These are phyloP conservation scores for Setaria italica DNA, from an alignment of 202 grass and related monocot species.

Conservation along the genomic window DNA sequence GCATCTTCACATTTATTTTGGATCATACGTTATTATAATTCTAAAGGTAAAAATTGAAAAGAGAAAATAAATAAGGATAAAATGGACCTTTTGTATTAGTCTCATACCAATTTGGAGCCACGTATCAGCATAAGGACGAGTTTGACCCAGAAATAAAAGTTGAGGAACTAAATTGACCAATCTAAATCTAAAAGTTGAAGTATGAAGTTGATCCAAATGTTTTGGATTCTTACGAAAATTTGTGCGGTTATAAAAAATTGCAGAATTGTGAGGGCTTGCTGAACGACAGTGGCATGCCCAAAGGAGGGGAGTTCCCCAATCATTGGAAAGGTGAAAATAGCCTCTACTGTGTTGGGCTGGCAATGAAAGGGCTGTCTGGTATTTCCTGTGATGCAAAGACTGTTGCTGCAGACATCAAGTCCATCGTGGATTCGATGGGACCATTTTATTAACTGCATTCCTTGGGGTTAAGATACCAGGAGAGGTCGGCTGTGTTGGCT, in stretches of 20 bases:
- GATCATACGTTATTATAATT: too few relatives aligned
- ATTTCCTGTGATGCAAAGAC: conserved; percentile 55
- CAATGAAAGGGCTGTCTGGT: conserved; percentile 65
- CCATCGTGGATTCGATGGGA: not conserved
- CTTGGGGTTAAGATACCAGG: not conserved
- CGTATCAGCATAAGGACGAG: too few relatives aligned
- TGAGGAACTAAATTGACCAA: too few relatives aligned
- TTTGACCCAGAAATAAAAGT: too few relatives aligned
- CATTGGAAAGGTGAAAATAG: conserved; percentile 81
- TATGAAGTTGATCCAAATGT: too few relatives aligned
- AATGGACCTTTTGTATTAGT: too few relatives aligned
- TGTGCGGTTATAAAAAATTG: conserved; percentile 1
- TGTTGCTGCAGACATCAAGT: conserved; percentile 69
- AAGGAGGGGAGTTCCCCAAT: conserved; percentile 48
- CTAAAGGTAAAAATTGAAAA: too few relatives aligned
- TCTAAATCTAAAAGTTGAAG: too few relatives aligned
- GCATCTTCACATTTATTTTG: too few relatives aligned
- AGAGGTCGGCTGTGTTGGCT: not conserved
- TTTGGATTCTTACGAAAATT: not conserved
- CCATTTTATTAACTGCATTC: not conserved
- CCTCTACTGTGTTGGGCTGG: conserved; percentile 71
- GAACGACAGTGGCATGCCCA: conserved; percentile 56
- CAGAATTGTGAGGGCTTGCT: conserved; percentile 43
- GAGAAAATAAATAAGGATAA: too few relatives aligned
- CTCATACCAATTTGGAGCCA: too few relatives aligned